A percentile compares a stretch with the other conserved stretches of the same genome.
These are phyloP conservation scores for Trichoderma orchidacearum DNA, from an alignment of 495 filamentous ascomycete species.

Conservation along the genomic window DNA sequence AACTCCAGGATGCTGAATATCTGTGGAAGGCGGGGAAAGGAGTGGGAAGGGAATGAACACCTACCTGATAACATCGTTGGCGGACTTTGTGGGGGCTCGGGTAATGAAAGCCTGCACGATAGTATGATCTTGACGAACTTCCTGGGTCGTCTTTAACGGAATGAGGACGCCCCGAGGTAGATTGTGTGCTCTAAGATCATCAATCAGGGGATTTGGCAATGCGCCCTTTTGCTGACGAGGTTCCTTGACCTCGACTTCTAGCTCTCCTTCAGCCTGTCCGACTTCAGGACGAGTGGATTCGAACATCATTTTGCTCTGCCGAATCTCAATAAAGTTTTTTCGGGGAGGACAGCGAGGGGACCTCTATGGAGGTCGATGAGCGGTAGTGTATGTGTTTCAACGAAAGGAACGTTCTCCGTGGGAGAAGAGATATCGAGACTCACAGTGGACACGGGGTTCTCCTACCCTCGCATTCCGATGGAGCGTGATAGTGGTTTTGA, in stretches of 20 bases:
- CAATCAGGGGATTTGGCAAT: conserved; percentile 9
- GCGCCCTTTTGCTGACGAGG: background rate
- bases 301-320: background rate
- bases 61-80: conserved; percentile 38
- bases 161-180: conserved; percentile 28
- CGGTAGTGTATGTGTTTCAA: no score
- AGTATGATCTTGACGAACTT: conserved; percentile 31
- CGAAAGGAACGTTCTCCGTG: no score
- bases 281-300: background rate
- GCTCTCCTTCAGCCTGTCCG: background rate
- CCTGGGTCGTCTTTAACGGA: conserved; percentile 41
- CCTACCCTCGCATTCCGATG: no score
- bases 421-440: no score
- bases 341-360: no score
- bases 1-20: no score
- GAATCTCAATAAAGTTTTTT: no score
- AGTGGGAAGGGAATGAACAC: conserved; percentile 11
- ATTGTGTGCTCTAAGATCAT: conserved; percentile 14
- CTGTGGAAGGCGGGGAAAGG: no score
- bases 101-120: conserved; percentile 38
- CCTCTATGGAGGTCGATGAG: no score
- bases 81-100: conserved; percentile 35
- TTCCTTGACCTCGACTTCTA: background rate
- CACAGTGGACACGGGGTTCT: no score
- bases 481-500: no score